Base-by-base conservation (phyloP, 129 eudicot genomes). In the Centella asiatica region DNA sequence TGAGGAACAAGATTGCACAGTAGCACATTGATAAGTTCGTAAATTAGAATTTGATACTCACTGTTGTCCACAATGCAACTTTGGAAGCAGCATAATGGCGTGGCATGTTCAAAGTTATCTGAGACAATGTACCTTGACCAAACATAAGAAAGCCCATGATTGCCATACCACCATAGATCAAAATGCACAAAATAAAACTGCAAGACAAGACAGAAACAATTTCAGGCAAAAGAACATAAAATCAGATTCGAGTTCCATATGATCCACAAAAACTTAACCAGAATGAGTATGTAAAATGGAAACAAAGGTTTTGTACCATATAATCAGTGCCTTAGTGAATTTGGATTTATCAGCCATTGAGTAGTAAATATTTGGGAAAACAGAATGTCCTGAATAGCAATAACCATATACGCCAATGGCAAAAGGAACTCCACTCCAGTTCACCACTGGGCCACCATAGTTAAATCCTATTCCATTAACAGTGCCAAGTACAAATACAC, bases 51-150 rank as follows among this genome's bases (percentile, higher is more conserved):
- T 46, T n/a, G 15, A 58, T 58, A 80, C 87, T 77, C 72, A 92
- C 98, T 48, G 88, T 90, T 52, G 95, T 81, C 98, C 98, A 92
- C 58, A 92, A 19, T 48, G 98, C 98, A 69, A 92, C 53, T 76
- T 84, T 81, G 5, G 98, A 84, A 63, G 55, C 72, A 40, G 88
- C 52, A 5, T 75, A 55, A 68, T 82, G 40, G 23, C 67, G 76
- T 39, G 96, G 98, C 81, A 92, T 62, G 71, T 87, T 92, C 59
- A 92, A 69, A 58, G 98, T 92, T 58, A 92, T 81, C 69, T 87
- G 98, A 14, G 98, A 87, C 64, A 44, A 36, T 36, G 98, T 87
- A 69, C 51, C 76, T 71, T 87, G 69, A 40, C 98, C 96, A 34
- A 84, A 92, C 98, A 92, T 87, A 66, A 82, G 94, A 76, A 61